Conservation (phyloP, 805 yeast species). For the Candida verbasci region DNA sequence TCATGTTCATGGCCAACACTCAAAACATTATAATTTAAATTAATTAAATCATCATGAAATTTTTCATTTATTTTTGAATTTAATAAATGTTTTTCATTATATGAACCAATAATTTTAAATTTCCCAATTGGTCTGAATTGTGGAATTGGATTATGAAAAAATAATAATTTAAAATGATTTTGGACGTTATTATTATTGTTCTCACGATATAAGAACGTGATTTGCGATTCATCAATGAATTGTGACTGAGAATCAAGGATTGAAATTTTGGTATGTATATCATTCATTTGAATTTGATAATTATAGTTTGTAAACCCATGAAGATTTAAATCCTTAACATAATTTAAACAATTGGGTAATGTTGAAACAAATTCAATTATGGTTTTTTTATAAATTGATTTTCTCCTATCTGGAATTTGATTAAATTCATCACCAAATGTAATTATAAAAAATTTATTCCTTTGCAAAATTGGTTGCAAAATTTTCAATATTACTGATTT, state of each 20-base stretch:
- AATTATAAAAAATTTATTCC: constrained; percentile 27
- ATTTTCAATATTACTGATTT: constrained; percentile 28
- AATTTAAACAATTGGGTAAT: constrained; percentile 35
- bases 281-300: constrained; percentile 16
- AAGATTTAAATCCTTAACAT: constrained; percentile 10
- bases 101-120: constrained; percentile 35
- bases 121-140: constrained; percentile 37
- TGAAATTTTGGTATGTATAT: constrained; percentile 15
- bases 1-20: constrained; percentile 43
- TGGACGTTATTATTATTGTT: constrained; percentile 12
- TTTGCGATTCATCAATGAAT: constrained; percentile 27
- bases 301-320: constrained; percentile 38
- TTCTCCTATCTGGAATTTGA: constrained; percentile 12
- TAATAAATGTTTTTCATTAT: constrained; percentile 33
- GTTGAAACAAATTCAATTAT: constrained; percentile 25
- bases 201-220: constrained; percentile 28
- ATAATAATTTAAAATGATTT: constrained; percentile 24
- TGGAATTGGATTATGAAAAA: constrained; percentile 40
- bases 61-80: constrained; percentile 23
- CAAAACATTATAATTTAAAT: constrained; percentile 32
- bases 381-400: constrained; percentile 6
- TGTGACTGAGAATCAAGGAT: constrained; percentile 30
- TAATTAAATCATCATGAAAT: constrained; percentile 29
- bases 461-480: constrained; percentile 28
- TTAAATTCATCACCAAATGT: constrained; percentile 38